Base-by-base conservation (phyloP, 352 stramenopile species). In the Phytophthora pinifolia region DNA sequence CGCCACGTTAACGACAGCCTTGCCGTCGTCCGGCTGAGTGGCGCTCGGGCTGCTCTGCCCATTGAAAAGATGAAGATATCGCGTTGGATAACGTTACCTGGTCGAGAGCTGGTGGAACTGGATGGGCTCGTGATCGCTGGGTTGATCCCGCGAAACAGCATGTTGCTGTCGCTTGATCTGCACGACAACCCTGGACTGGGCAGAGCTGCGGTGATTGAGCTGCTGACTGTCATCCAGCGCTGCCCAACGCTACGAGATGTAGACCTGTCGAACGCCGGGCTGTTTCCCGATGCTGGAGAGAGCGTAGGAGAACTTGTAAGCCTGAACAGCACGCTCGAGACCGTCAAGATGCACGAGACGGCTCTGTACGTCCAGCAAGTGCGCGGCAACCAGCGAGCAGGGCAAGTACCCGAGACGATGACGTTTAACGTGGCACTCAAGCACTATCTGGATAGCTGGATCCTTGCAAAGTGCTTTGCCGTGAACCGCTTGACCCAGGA, bases 1-100 rank as follows among this genome's bases (percentile, higher is more conserved):
- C 74, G 72, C 2, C 67, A 78, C 14, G 46, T 83, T 9, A 90
- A 88, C 27, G 58, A 62, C 0, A 82, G 67, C 29, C 76, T 92
- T 48, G 62, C 75, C 2, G 20, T 65, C 27, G 51, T 75, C 39
- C 60, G 62, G 7, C 48, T 92, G 9, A 86, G 70, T 33, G 69
- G 76, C 9, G 35, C 50, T 12, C 61, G 46, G 6, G 79, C 77
- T 13, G n/a, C 56, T 27, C 49, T 92, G 2, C 72, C 79, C 1
- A 63, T 92, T 7, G 71, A 76, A 37, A 92, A 83, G 48, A 13
- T 90, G 4, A 82, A 86, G 45, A 55, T 59, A 12, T 92, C 82
- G 12, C 68, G 79, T 4, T 90, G 79, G 79, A 52, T 92, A 34
- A 14, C 46, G 9, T 44, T 92, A 2, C 55, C 67, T 9, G 41